Conservation (phyloP, 208 protist genomes). For the Leishmania gerbilli region DNA sequence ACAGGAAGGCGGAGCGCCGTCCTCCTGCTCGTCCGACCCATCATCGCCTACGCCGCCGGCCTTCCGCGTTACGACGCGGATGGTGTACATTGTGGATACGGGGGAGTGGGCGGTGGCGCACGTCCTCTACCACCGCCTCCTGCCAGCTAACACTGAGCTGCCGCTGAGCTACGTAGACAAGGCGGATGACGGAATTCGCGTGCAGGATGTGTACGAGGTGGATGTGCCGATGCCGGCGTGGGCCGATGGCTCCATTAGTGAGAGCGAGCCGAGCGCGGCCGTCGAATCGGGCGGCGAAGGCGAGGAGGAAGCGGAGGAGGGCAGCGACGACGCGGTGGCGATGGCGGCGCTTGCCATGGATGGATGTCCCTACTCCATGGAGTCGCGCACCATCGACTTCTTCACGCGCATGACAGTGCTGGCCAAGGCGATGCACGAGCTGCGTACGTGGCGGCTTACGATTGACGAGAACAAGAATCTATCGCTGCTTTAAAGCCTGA, state of each 20-base stretch:
- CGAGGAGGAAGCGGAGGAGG: neutral
- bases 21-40: neutral
- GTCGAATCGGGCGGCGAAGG: neutral
- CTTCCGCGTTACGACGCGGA: slow-evolving; percentile 31
- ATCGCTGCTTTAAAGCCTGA: neutral
- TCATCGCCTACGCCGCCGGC: neutral
- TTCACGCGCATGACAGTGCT: slow-evolving; percentile 58
- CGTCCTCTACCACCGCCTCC: slow-evolving; percentile 35
- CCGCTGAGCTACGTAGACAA: slow-evolving; percentile 19
- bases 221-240: slow-evolving; percentile 18
- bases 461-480: slow-evolving; percentile 27
- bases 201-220: slow-evolving; percentile 18
- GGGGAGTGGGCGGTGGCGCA: slow-evolving; percentile 48
- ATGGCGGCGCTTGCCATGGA: slow-evolving; percentile 13
- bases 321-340: slow-evolving; percentile 10
- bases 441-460: slow-evolving; percentile 25
- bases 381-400: slow-evolving; percentile 60
- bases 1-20: slow-evolving; percentile 1
- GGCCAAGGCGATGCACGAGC: slow-evolving; percentile 55
- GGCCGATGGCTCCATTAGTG: neutral
- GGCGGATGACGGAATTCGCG: slow-evolving; percentile 34
- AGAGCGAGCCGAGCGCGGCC: neutral
- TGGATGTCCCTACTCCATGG: slow-evolving; percentile 56
- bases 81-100: slow-evolving; percentile 59
- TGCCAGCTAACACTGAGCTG: slow-evolving; percentile 5